These are phyloP conservation scores for Ceraceosorus guamensis DNA, from an alignment of 1,284 basidiomycete species.

Conservation along the genomic window DNA sequence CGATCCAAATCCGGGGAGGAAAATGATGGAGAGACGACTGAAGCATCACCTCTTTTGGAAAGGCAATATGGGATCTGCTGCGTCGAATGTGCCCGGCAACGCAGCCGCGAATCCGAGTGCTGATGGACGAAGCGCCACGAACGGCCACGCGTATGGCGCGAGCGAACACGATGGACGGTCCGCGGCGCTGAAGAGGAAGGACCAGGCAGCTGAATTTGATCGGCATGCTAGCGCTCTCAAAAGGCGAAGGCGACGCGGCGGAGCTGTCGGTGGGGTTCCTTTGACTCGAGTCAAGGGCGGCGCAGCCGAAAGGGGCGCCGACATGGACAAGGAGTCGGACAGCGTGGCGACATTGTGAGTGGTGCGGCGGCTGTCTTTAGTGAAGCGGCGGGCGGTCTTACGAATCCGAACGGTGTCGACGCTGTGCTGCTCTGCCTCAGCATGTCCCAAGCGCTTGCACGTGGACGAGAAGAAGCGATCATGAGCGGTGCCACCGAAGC, in stretches of 20 bases:
- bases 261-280: slow-evolving; percentile 16
- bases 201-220: slow-evolving; percentile 4
- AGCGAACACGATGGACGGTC: too few relatives aligned
- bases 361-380: too few relatives aligned
- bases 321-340: not conserved
- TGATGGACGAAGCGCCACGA: slow-evolving; percentile 6
- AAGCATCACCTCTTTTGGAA: slow-evolving; percentile 76
- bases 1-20: slow-evolving; percentile 38
- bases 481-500: slow-evolving; percentile 2
- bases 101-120: too few relatives aligned
- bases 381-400: too few relatives aligned
- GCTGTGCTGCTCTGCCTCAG: too few relatives aligned
- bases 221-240: slow-evolving; percentile 44
- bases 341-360: not conserved
- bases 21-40: slow-evolving; percentile 71
- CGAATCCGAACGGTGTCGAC: too few relatives aligned
- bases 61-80: slow-evolving; percentile 53
- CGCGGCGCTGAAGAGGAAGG: slow-evolving; percentile 38
- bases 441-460: too few relatives aligned
- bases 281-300: slow-evolving; percentile 54
- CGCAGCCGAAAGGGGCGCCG: not conserved
- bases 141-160: slow-evolving; percentile 3
- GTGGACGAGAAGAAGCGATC: not conserved
- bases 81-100: too few relatives aligned
- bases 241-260: slow-evolving; percentile 48